These are phyloP conservation scores for Malus hybrid DNA, from an alignment of 331 rosid species.

Conservation along the genomic window DNA sequence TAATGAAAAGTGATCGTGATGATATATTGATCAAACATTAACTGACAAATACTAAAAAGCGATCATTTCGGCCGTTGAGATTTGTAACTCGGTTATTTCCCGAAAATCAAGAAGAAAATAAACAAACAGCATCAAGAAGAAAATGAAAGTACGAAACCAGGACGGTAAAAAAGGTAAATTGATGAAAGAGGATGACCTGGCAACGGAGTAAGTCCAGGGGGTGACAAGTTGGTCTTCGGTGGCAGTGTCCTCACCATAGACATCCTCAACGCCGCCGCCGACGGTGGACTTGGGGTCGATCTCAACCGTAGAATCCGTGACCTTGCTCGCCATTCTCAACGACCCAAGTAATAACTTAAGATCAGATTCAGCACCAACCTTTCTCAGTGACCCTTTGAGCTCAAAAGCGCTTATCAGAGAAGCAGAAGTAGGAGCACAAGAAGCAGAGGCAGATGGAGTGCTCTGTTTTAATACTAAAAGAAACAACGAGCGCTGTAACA, in stretches of 20 bases:
- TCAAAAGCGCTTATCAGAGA: neutral
- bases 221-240: slow-evolving; percentile 26
- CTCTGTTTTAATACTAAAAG: neutral
- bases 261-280: slow-evolving; percentile 77
- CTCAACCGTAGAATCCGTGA: slow-evolving; percentile 61
- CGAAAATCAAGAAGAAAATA: too few species aligned
- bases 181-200: slow-evolving; percentile 42
- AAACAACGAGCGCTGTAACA: neutral
- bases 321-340: slow-evolving; percentile 50
- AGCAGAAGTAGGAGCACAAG: neutral
- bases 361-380: neutral
- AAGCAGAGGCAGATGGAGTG: neutral
- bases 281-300: slow-evolving; percentile 64
- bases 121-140: neutral
- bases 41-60: neutral
- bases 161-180: neutral
- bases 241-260: slow-evolving; percentile 89
- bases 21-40: neutral
- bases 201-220: slow-evolving; percentile 92
- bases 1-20: neutral
- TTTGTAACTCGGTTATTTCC: neutral
- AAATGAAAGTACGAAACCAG: neutral
- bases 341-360: neutral
- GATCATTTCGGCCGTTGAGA: too few species aligned
- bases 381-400: neutral